These are phyloP conservation scores for Phlebopus sp. DNA, from an alignment of 1,284 basidiomycete genomes.

Conservation along the genomic window DNA sequence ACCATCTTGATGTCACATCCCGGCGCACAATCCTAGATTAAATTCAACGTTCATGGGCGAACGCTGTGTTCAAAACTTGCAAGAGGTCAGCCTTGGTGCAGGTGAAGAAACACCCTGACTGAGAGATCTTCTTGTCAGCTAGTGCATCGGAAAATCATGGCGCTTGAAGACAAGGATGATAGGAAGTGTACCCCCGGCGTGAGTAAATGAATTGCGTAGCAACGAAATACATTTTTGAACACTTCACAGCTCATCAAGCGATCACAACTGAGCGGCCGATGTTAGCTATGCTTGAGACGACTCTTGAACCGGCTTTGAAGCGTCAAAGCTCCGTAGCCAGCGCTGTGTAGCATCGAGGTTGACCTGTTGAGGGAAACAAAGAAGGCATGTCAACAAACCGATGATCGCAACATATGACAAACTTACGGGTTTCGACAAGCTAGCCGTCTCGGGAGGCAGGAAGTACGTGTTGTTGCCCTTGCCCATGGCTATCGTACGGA, in stretches of 20 bases:
- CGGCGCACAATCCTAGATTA: too few species aligned
- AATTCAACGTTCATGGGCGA: too few species aligned
- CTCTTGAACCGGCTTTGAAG: not conserved
- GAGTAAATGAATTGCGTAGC: not conserved
- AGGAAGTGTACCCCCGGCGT: too few species aligned
- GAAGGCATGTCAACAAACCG: not conserved
- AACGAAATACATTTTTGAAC: not conserved
- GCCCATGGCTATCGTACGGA: slow-evolving; percentile 48
- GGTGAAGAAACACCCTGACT: too few species aligned
- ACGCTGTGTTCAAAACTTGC: too few species aligned
- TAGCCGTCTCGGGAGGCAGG: slow-evolving; percentile 26
- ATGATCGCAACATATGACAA: not conserved
- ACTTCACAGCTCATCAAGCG: not conserved
- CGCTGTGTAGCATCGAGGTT: slow-evolving; percentile 3
- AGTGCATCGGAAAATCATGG: too few species aligned
- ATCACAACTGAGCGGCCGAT: not conserved
- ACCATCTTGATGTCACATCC: too few species aligned
- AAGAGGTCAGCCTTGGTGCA: too few species aligned
- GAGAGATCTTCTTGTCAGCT: too few species aligned
- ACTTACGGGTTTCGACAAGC: slow-evolving; percentile 1
- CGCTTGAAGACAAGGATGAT: too few species aligned
- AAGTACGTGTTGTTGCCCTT: slow-evolving; percentile 52
- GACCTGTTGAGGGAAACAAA: not conserved
- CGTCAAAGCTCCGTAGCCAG: not conserved
- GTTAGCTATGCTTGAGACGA: not conserved